These are phyloP conservation scores for Penicillium oxalicum DNA, from an alignment of 2,329 filamentous ascomycete genomes.

Conservation along the genomic window DNA sequence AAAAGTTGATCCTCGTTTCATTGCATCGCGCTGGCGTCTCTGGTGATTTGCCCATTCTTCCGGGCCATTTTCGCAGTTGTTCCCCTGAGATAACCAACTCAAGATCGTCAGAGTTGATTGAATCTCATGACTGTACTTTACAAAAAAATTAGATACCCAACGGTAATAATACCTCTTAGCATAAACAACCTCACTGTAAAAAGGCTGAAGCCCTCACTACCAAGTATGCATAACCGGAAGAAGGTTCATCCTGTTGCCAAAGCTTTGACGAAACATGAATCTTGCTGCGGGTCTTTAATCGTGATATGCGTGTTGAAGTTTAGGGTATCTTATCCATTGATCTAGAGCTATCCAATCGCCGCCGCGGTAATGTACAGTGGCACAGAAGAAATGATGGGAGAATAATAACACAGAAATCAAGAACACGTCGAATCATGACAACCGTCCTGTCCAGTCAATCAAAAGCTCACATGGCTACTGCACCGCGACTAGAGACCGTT, in stretches of 20 bases:
- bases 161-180: no score
- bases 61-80: no score
- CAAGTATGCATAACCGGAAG: no score
- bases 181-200: no score
- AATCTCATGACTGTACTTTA: constrained; percentile 9
- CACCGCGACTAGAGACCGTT: constrained; percentile 31
- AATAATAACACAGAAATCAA: not conserved
- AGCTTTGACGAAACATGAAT: no score
- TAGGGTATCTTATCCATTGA: constrained; percentile 9
- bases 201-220: no score
- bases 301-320: not conserved
- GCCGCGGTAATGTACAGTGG: constrained; percentile 11
- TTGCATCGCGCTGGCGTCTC: constrained; percentile 22
- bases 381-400: constrained; percentile 4
- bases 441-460: not conserved
- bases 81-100: no score
- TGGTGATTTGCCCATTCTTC: not conserved
- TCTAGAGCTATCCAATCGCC: constrained; percentile 12
- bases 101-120: no score
- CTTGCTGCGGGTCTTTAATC: no score
- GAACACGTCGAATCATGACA: not conserved
- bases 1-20: not conserved
- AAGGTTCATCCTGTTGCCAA: no score
- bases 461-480: constrained; percentile 1
- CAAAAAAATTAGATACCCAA: constrained; percentile 17